Evolutionary conservation across 257 asterid genomes (phyloP).

Genomic region (Ligustrum vulgare): DNA sequence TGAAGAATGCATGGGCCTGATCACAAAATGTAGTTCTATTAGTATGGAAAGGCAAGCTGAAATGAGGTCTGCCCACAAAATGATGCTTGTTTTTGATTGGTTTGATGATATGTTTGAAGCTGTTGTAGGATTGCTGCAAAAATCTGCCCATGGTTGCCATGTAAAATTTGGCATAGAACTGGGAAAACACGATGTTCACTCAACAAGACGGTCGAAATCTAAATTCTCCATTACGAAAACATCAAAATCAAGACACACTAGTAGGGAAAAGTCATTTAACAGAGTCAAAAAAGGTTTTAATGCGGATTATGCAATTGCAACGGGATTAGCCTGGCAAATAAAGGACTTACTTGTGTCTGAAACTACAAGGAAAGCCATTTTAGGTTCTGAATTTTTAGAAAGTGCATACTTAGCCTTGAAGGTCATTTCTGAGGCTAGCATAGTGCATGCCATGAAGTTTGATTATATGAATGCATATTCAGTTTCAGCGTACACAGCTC

Average conservation of each 20-base stretch:
- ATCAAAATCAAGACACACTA: conserved; percentile 42
- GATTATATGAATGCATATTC: conserved; percentile 48
- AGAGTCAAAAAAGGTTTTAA: conserved; percentile 32
- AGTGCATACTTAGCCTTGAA: conserved; percentile 58
- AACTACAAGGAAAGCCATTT: conserved; percentile 52
- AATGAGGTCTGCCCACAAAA: conserved; percentile 77
- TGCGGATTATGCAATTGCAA: conserved; percentile 64
- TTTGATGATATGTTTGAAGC: conserved; percentile 74
- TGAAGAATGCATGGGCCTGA: conserved; percentile 71
- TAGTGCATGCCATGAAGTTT: conserved; percentile 57
- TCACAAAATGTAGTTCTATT: conserved; percentile 46
- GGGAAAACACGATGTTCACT: conserved; percentile 32
- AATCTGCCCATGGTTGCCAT: conserved; percentile 60
- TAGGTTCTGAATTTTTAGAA: conserved; percentile 48
- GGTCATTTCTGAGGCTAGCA: conserved; percentile 72
- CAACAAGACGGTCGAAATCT: conserved; percentile 41
- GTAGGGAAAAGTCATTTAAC: conserved; percentile 36
- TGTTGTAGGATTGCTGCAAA: conserved; percentile 58
- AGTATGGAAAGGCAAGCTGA: conserved; percentile 62
- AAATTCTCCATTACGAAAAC: conserved; percentile 40
- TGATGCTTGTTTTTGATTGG: conserved; percentile 74
- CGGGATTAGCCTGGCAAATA: conserved; percentile 93
- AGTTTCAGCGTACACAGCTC: conserved; percentile 68
- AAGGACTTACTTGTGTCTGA: conserved; percentile 75
- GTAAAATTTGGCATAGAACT: conserved; percentile 37